Conservation (phyloP, 208 protist species). For the Wallacemonas sp. region DNA sequence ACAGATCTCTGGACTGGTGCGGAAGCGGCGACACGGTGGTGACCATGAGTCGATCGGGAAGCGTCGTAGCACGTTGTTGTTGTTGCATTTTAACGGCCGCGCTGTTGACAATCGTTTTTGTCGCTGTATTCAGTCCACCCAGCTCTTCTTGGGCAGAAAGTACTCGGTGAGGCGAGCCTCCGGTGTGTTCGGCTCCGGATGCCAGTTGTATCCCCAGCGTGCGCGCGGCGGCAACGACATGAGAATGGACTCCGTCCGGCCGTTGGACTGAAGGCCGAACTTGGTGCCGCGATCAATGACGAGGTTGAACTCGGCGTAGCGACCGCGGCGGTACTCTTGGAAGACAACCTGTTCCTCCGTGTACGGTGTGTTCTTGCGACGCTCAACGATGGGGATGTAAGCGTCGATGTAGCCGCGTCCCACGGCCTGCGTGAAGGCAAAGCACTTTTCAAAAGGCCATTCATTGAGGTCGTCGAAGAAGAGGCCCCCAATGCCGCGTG, state of each 20-base stretch:
- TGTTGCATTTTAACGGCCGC: background rate
- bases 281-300: constrained; percentile 71
- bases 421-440: constrained; percentile 50
- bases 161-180: constrained; percentile 37
- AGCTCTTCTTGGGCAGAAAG: constrained; percentile 22
- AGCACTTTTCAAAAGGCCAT: constrained; percentile 47
- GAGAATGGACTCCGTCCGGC: constrained; percentile 85
- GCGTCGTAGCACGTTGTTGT: background rate
- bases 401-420: constrained; percentile 47
- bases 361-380: constrained; percentile 27
- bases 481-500: constrained; percentile 79
- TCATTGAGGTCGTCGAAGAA: constrained; percentile 84
- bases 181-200: constrained; percentile 18
- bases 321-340: constrained; percentile 76
- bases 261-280: constrained; percentile 84
- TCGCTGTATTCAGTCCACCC: constrained; percentile 17
- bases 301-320: constrained; percentile 88
- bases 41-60: too few relatives aligned
- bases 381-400: constrained; percentile 70
- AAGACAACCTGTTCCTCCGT: constrained; percentile 55
- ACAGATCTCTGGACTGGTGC: background rate
- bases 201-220: constrained; percentile 40
- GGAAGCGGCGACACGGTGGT: background rate
- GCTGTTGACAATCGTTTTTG: background rate
- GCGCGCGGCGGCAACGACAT: constrained; percentile 77